A percentile compares a stretch with the other conserved stretches of the same genome.
Evolutionary conservation across 257 asterid species (phyloP).

Genomic region (Lavandula angustifolia): DNA sequence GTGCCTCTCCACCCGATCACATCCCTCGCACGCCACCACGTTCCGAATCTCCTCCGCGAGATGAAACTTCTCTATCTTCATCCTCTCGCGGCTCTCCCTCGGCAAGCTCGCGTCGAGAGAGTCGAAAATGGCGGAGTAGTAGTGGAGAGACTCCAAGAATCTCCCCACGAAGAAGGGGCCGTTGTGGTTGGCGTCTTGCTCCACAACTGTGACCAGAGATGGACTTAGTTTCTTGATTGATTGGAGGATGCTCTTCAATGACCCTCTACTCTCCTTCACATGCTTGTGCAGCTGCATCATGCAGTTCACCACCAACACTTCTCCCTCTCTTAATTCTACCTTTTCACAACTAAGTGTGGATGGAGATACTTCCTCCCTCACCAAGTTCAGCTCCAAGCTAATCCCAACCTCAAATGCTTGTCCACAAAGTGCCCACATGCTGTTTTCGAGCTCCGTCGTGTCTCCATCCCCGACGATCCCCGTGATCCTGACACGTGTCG

Average conservation of each 20-base stretch:
- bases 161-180: conserved; percentile 63
- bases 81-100: conserved; percentile 40
- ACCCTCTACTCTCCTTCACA: conserved; percentile 55
- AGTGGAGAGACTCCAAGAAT: conserved; percentile 62
- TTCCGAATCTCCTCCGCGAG: conserved; percentile 51
- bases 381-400: conserved; percentile 33
- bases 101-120: conserved; percentile 53
- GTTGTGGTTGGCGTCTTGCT: conserved; percentile 69
- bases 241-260: conserved; percentile 50
- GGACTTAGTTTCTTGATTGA: conserved; percentile 54
- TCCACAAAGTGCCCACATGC: conserved; percentile 31
- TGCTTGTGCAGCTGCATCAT: conserved; percentile 53
- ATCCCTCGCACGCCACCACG: conserved; percentile 57
- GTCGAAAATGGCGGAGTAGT: conserved; percentile 63
- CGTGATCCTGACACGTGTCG: conserved; percentile 48
- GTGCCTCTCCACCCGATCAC: conserved; percentile 55
- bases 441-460: conserved; percentile 32
- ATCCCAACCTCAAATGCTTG: conserved; percentile 44
- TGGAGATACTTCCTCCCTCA: conserved; percentile 40
- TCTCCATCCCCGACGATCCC: conserved; percentile 46
- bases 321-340: conserved; percentile 43
- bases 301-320: conserved; percentile 45
- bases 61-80: conserved; percentile 47
- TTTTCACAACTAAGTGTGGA: conserved; percentile 43
- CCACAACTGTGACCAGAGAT: conserved; percentile 48